Percentiles rank a stretch among this genome's conserved stretches.
Conservation (phyloP, 805 yeast genomes). For the Zygoascus flipseniorum region DNA sequence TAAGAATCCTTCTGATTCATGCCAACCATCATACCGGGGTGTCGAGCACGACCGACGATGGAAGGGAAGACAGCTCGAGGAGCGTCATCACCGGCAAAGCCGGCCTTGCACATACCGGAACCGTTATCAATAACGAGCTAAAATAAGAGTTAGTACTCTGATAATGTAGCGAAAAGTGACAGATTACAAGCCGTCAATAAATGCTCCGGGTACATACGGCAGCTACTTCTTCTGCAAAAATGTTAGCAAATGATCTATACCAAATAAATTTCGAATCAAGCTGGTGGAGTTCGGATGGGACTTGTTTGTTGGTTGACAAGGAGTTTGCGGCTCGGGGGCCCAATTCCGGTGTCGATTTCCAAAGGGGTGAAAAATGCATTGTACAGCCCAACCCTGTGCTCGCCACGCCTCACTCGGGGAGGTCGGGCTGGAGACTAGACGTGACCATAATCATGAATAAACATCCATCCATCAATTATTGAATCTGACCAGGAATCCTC, state of each 20-base stretch:
- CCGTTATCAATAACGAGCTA: slow-evolving; percentile 91
- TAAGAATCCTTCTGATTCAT: slow-evolving; percentile 99
- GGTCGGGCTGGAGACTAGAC: too few species aligned
- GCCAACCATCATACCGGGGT: slow-evolving; percentile 99
- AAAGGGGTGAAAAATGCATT: too few species aligned
- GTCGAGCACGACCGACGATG: slow-evolving; percentile 99
- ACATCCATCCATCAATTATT: too few species aligned
- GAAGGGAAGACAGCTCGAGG: slow-evolving; percentile 99
- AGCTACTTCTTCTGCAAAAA: neutral
- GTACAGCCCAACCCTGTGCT: too few species aligned
- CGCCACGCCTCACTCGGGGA: too few species aligned
- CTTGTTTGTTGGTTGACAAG: too few species aligned
- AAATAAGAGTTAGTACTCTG: slow-evolving; percentile 11
- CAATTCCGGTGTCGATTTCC: too few species aligned
- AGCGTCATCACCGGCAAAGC: slow-evolving; percentile 99
- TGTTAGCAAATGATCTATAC: neutral
- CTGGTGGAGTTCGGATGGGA: too few species aligned
- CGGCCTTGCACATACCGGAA: slow-evolving; percentile 99
- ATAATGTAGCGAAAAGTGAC: neutral
- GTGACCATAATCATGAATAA: too few species aligned
- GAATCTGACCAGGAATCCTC: too few species aligned
- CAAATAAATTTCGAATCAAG: too few species aligned
- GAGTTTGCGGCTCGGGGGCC: too few species aligned
- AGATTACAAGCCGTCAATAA: neutral
- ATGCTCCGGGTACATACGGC: neutral